These are phyloP conservation scores for Neocucurbitaria cava DNA, from an alignment of 2,329 filamentous ascomycete species.

Conservation along the genomic window DNA sequence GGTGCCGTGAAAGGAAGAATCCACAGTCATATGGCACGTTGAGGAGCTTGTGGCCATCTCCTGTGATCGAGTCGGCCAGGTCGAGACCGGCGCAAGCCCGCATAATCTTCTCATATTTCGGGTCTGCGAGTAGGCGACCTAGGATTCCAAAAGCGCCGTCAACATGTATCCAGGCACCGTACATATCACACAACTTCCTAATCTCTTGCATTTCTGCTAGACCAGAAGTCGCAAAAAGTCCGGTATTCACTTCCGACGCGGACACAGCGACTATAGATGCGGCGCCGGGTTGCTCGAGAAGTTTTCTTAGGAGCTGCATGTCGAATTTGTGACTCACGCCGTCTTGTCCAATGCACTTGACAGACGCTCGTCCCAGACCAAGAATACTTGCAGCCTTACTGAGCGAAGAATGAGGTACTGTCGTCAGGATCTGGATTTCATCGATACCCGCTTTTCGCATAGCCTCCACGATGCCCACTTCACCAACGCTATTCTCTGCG, in stretches of 20 bases:
- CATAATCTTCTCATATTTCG: constrained; percentile 64
- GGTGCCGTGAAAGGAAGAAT: constrained; percentile 79
- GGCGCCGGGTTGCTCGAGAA: constrained; percentile 61
- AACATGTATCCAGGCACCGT: constrained; percentile 86
- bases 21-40: constrained; percentile 96
- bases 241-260: constrained; percentile 89
- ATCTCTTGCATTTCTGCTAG: constrained; percentile 66
- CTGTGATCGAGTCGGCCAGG: constrained; percentile 84
- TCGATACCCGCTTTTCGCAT: constrained; percentile 68
- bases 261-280: constrained; percentile 83
- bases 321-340: constrained; percentile 74
- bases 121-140: constrained; percentile 67
- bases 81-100: constrained; percentile 70
- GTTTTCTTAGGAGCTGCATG: constrained; percentile 67
- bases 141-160: constrained; percentile 93
- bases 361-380: constrained; percentile 74
- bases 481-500: constrained; percentile 61
- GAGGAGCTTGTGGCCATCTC: constrained; percentile 89
- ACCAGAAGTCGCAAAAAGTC: constrained; percentile 72
- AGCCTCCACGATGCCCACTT: constrained; percentile 72
- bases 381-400: constrained; percentile 83
- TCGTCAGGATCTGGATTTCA: constrained; percentile 79
- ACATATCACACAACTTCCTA: constrained; percentile 72
- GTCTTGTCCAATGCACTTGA: constrained; percentile 65
- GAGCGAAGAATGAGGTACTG: constrained; percentile 82